A percentile compares a stretch with the other conserved stretches of the same genome.
Conservation (phyloP, 306 rosid species). For the Fagus crenata region DNA sequence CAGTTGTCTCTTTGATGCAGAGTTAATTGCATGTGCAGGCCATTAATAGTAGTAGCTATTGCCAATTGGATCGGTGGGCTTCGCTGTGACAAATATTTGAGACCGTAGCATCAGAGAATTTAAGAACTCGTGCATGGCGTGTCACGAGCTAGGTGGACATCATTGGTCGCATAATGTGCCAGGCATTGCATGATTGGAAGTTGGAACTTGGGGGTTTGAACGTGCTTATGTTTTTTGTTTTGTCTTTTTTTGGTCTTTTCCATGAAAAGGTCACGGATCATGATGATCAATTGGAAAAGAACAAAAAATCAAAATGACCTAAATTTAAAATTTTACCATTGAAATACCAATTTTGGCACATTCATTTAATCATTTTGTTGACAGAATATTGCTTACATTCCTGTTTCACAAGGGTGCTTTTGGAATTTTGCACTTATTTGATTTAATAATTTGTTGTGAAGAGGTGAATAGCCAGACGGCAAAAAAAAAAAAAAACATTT, state of each 20-base stretch:
- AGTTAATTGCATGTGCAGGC: conserved; percentile 15
- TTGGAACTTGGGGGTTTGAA: background rate
- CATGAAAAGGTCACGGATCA: no score
- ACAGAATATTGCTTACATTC: no score
- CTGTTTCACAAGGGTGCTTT: no score
- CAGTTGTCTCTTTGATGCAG: conserved; percentile 16
- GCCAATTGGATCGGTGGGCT: conserved; percentile 35
- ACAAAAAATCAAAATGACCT: no score
- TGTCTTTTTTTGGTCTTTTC: background rate
- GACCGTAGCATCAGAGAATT: conserved; percentile 29
- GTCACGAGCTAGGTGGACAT: conserved; percentile 28
- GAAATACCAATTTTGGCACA: no score
- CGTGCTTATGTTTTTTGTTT: background rate
- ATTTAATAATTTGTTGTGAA: no score
- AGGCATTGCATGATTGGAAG: conserved; percentile 3
- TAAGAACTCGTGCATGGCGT: conserved; percentile 43
- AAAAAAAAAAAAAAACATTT: no score
- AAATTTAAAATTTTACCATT: no score
- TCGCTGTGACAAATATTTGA: conserved; percentile 31
- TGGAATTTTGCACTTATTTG: no score
- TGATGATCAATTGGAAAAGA: no score
- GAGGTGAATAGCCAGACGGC: no score
- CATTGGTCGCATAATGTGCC: conserved; percentile 46
- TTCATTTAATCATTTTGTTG: no score
- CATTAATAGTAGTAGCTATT: conserved; percentile 25